Evolutionary conservation across 345 rosid species (phyloP), one percentile per base, ranked within the genome.

Genomic region (Euphorbia peplus): DNA sequence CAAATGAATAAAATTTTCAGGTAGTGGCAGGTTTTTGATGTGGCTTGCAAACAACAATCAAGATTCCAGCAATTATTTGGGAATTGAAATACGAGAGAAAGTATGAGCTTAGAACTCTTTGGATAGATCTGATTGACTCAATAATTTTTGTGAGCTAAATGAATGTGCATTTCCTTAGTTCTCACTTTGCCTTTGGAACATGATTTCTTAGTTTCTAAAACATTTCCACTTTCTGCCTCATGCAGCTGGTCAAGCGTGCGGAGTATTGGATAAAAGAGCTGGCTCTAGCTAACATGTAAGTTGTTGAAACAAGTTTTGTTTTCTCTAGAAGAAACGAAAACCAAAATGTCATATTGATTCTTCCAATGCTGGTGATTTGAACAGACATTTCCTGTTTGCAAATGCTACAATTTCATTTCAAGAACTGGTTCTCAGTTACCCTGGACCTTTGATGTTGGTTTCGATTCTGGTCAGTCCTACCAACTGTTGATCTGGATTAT

Each of bases 21-120:
- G 98, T 66, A 93, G 97, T 69, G 98, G 98, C 60, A 88, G 98
- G 82, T 89, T 89, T 83, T 89, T 91, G 69, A 65, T 89, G 44
- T 93, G 95, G 97, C 96, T 86, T 60, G 98, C 95, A 1, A 89
- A 86, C 67, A 76, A 66, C 64, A 83, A 89, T 64, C 71, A 66
- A 52, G 81, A 67, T 61, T 79, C 86, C 0, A 66, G 76, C 76
- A 93, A 93, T 74, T 91, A 84, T 83, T 79, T 93, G 87, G 98
- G 98, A 61, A 74, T 93, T 63, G 98, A 93, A 76, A 93, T 93
- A 75, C 83, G 92, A 66, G 76, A 77, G 72, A 88, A 88, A 81
- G 98, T 93, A 91, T 57, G 88, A 75, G 69, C 74, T 51, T 44
- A 14, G 66, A 61, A 77, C 73, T 75, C 71, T 79, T 64, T 53